Base-by-base conservation (phyloP, 305 asterid species). In the Petunia hybrid region DNA sequence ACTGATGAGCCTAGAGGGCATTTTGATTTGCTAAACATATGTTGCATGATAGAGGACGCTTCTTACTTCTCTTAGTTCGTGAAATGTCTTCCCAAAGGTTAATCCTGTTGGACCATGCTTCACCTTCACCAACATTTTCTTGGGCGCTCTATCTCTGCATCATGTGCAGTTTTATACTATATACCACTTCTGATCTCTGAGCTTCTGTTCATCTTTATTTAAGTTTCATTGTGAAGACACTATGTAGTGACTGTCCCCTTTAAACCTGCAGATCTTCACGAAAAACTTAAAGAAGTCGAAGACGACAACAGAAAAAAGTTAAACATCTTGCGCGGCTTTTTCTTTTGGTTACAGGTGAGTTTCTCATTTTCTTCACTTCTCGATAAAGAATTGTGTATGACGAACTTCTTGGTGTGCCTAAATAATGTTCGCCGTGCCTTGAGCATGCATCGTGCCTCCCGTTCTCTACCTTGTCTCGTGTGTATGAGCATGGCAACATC, bases 311-410 rank as follows among this genome's bases (percentile, higher is more conserved):
- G 36, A 39, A 66, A 79, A n/a, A 70, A 10, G 77, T 38, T 79
- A 70, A 53, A 66, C 82, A 66, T 66, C 57, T 53, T 79, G 82
- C 82, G 82, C 12, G 77, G 77, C 40, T 79, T 66, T 79, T 79
- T 79, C 82, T 79, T 79, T 40, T 79, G 82, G 82, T 70, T 79
- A 79, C 82, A 66, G 82, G 82, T 53, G 77, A 79, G 82, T 66
- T 53, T 9, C 64, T 69, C 59, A 69, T 69, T 2, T 69, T 69
- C 36, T 43, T 46, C 8, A 46, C 53, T 46, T 5, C 8, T 5
- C 8, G 7, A 69, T 16, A 69, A 69, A 43, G 76, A 69, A 22
- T 45, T 69, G 76, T 22, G 41, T 22, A 9, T 45, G 76, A 9
- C 76, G 16, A 41, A 69, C 41, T 43, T 69, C 57, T 45, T 69